Evolutionary conservation across 495 filamentous ascomycete species (phyloP), one percentile per base, ranked within the genome.

Genomic region (Annulohypoxylon nitens): DNA sequence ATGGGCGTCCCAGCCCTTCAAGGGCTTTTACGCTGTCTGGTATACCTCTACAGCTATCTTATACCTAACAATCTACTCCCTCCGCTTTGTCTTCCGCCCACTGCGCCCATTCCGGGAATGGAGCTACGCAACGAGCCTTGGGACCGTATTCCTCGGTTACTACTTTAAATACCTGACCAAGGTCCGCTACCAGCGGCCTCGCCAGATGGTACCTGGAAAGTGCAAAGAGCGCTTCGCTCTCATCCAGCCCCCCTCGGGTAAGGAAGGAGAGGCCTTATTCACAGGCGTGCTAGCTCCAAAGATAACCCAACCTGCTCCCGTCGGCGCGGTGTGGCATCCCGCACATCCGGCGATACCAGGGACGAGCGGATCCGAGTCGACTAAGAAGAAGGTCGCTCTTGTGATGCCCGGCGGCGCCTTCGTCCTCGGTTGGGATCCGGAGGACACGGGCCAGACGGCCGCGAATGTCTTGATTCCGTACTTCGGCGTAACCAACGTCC

Each of bases 391-490:
- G 12, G 66, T 76, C 0, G 54, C 70, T 4, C 43, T 76, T 0
- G 62, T 73, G 12, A 64, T 76, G 30, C 45, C 74, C 11, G 66
- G 70, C 25, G 70, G 74, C 10, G 74, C 54, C 0, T 76, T 76
- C 20, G 74, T 76, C 2, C 66, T 67, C 0, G 70, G 61, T 1
- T 73, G 16, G n/a, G 70, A 47, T 2, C 25, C 39, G 12, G 50
- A 63, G 3, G 26, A 25, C 0, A 30, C 5, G 18, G 62, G 48
- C 9, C 20, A 50, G 2, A 11, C 12, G 10, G 37, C 66, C 4
- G 12, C 41, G 0, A 54, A 6, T 11, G 53, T 45, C 36, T 48
- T 76, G 36, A 5, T 18, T 2, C 11, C 23, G n/a, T 26, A 54
- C 18, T 14, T 67, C 3, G 62, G 59, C 8, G 58, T 62, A 3